Percentiles rank a stretch among this genome's conserved stretches.
Evolutionary conservation across 164 flowering plant genomes (phyloP).

Genomic region (Magnolia sinica): DNA sequence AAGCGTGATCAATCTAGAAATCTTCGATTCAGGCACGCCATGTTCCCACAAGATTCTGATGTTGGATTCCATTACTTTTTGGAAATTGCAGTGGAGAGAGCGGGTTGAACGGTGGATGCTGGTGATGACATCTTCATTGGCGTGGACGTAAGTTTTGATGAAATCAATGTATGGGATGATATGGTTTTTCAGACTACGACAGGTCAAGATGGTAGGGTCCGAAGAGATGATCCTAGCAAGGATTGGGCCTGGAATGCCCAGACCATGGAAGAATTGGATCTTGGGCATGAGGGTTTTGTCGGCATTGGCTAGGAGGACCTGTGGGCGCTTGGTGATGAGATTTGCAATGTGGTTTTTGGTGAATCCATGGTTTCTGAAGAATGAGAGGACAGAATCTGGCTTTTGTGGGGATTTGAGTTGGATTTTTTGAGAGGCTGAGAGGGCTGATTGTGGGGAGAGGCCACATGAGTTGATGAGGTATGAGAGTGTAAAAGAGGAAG

Average conservation of each 20-base stretch:
- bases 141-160: not conserved
- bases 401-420: not conserved
- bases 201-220: not conserved
- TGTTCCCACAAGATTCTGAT: not conserved
- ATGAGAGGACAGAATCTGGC: not conserved
- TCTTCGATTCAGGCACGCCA: not conserved
- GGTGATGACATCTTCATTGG: not conserved
- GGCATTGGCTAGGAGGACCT: not conserved
- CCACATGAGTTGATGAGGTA: slow-evolving; percentile 3
- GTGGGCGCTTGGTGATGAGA: not conserved
- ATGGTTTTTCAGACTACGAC: not conserved
- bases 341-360: not conserved
- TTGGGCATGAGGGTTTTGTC: not conserved
- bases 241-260: not conserved
- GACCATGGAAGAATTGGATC: not conserved
- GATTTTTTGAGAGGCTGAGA: not conserved
- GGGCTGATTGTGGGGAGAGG: slow-evolving; percentile 3
- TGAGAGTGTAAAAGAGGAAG: not conserved
- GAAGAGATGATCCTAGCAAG: not conserved
- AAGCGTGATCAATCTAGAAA: not conserved
- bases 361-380: not conserved
- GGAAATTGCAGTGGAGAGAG: not conserved
- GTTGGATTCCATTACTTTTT: not conserved
- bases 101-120: not conserved
- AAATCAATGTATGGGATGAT: not conserved